Evolutionary conservation across 2,329 filamentous ascomycete species (phyloP).

Genomic region (Claviceps arundinis): DNA sequence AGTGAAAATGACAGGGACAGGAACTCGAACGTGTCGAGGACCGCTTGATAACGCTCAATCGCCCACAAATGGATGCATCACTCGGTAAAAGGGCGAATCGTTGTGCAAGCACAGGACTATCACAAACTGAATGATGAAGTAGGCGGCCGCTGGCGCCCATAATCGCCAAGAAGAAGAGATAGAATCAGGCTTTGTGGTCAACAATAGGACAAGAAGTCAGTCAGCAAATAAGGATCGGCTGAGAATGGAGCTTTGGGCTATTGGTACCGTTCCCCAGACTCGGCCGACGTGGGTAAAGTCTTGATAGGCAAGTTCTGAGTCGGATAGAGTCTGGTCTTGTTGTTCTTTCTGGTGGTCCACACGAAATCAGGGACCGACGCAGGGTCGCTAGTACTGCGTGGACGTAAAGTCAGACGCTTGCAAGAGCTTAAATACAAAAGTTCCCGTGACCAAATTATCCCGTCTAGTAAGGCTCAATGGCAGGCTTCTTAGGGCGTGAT

Average conservation of each 20-base stretch:
- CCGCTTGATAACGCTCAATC: conserved; percentile 23
- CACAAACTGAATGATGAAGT: conserved; percentile 17
- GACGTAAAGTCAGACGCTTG: conserved; percentile 22
- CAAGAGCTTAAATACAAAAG: conserved; percentile 24
- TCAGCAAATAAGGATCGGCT: conserved; percentile 1
- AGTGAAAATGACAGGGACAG: conserved; percentile 23
- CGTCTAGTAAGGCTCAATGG: conserved; percentile 22
- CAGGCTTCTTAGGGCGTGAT: conserved; percentile 12
- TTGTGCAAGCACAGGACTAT: conserved; percentile 18
- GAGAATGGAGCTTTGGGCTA: conserved; percentile 4
- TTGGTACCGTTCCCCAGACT: conserved; percentile 11
- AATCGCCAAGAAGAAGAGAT: conserved; percentile 17
- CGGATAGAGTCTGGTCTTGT: conserved; percentile 3
- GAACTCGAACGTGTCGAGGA: conserved; percentile 26
- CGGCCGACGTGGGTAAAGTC: conserved; percentile 9
- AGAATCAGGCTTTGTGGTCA: conserved; percentile 11
- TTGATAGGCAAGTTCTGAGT: conserved; percentile 9
- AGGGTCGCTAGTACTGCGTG: conserved; percentile 5
- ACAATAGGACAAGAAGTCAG: conserved; percentile 9
- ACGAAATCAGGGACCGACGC: neutral
- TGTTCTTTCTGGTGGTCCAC: conserved; percentile 1
- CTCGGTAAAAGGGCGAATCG: conserved; percentile 21
- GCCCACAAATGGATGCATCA: conserved; percentile 23
- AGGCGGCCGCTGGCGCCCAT: conserved; percentile 24
- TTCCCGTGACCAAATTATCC: conserved; percentile 26